Conservation (phyloP, 108 stramenopile species). For the Epipyxis sp. region DNA sequence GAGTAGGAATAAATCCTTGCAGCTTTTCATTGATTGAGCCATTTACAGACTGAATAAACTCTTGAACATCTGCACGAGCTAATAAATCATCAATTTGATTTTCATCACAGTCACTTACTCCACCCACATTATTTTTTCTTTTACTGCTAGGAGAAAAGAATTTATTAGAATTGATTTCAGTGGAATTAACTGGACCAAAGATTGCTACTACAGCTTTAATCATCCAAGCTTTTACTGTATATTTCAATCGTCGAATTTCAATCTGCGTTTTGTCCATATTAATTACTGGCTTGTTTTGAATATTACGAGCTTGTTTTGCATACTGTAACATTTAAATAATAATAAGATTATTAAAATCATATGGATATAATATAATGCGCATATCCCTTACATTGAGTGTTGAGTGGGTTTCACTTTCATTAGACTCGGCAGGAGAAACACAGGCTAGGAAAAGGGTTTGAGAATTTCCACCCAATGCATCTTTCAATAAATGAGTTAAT, state of each 20-base stretch:
- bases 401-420: slow-evolving; percentile 43
- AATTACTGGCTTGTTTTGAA: slow-evolving; percentile 51
- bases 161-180: not conserved
- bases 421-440: slow-evolving; percentile 51
- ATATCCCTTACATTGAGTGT: slow-evolving; percentile 47
- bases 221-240: not conserved
- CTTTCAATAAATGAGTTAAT: slow-evolving; percentile 52
- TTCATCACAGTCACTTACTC: not conserved
- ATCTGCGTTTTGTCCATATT: slow-evolving; percentile 45
- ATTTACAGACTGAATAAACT: slow-evolving; percentile 2
- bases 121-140: not conserved
- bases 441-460: slow-evolving; percentile 56
- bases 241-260: slow-evolving; percentile 39
- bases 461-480: slow-evolving; percentile 57
- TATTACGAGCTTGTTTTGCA: slow-evolving; percentile 29
- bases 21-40: not conserved
- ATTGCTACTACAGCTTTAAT: not conserved
- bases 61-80: not conserved
- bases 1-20: not conserved
- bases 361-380: slow-evolving; percentile 15
- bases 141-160: not conserved
- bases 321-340: not conserved
- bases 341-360: not conserved
- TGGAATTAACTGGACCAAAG: slow-evolving; percentile 5
- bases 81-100: not conserved